Evolutionary conservation across 2,329 filamentous ascomycete genomes (phyloP).

Genomic region (Trichoderma semiorbis): DNA sequence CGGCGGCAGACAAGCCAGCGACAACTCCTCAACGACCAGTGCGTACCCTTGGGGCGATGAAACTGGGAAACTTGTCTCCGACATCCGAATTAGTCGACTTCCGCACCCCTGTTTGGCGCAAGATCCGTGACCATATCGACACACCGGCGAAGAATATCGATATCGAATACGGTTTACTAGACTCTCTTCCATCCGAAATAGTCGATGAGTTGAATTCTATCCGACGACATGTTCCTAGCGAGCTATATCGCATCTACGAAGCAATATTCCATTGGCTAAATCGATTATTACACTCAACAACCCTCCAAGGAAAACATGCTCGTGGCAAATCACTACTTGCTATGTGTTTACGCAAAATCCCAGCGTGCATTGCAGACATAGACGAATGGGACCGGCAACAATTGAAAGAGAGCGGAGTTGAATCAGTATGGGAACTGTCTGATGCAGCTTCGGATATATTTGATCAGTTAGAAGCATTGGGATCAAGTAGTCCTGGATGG

Average conservation of each 20-base stretch:
- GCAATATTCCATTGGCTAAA: slow-evolving; percentile 33
- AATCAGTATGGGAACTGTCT: slow-evolving; percentile 28
- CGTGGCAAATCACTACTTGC: slow-evolving; percentile 33
- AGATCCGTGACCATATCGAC: slow-evolving; percentile 25
- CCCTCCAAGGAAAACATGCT: slow-evolving; percentile 20
- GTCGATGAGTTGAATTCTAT: slow-evolving; percentile 25
- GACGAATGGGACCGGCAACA: slow-evolving; percentile 32
- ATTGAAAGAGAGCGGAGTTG: slow-evolving; percentile 24
- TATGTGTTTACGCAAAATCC: slow-evolving; percentile 36
- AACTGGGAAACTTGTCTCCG: slow-evolving; percentile 27
- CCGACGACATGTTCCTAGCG: slow-evolving; percentile 24
- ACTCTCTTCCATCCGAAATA: slow-evolving; percentile 19
- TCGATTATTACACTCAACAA: slow-evolving; percentile 30
- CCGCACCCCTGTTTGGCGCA: slow-evolving; percentile 29
- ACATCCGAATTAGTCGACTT: slow-evolving; percentile 28
- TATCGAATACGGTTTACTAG: neutral
- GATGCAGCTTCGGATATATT: slow-evolving; percentile 33
- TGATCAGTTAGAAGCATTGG: slow-evolving; percentile 34
- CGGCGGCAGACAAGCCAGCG: neutral
- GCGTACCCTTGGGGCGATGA: slow-evolving; percentile 32
- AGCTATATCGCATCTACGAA: slow-evolving; percentile 32
- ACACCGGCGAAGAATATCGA: slow-evolving; percentile 8
- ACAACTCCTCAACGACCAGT: slow-evolving; percentile 25
- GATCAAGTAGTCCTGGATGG: slow-evolving; percentile 31
- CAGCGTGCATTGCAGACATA: slow-evolving; percentile 31